These are phyloP conservation scores for Suhomyces coccinellae DNA, from an alignment of 1,139 yeast species.

Conservation along the genomic window DNA sequence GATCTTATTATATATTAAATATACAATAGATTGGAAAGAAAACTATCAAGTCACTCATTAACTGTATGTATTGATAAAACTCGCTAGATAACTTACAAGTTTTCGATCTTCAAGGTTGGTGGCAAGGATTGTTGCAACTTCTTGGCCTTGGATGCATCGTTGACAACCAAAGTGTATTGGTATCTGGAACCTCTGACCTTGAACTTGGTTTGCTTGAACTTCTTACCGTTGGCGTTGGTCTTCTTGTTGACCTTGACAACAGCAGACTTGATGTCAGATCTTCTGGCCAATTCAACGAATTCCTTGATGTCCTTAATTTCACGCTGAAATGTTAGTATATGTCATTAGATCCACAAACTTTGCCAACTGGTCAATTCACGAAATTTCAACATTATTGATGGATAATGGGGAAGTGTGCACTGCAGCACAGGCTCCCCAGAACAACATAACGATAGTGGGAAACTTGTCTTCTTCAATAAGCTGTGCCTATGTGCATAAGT, in stretches of 20 bases:
- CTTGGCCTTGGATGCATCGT: conserved; percentile 97
- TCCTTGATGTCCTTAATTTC: conserved; percentile 97
- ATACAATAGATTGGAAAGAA: conserved; percentile 15
- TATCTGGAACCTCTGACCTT: conserved; percentile 96
- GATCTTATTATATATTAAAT: conserved; percentile 16
- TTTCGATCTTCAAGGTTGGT: conserved; percentile 83
- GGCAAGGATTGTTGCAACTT: conserved; percentile 98
- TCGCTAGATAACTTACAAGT: conserved; percentile 43
- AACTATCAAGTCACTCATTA: conserved; percentile 12
- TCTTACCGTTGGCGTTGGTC: conserved; percentile 81
- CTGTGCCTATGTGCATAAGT: too few relatives aligned
- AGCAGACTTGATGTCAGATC: conserved; percentile 93
- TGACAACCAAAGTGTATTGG: conserved; percentile 94
- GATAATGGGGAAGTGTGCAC: too few relatives aligned
- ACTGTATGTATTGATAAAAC: conserved; percentile 7
- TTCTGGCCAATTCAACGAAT: conserved; percentile 96
- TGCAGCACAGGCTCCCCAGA: too few relatives aligned
- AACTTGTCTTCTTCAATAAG: too few relatives aligned
- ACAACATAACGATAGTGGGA: too few relatives aligned
- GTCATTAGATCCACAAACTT: not conserved
- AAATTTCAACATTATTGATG: too few relatives aligned
- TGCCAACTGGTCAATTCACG: not conserved
- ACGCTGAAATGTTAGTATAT: conserved; percentile 34
- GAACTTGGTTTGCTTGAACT: conserved; percentile 94
- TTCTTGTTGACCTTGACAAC: conserved; percentile 90